A percentile compares a stretch with the other conserved stretches of the same genome.
These are phyloP conservation scores for Aegilops speltoides DNA, from an alignment of 176 grass and related monocot genomes.

Conservation along the genomic window DNA sequence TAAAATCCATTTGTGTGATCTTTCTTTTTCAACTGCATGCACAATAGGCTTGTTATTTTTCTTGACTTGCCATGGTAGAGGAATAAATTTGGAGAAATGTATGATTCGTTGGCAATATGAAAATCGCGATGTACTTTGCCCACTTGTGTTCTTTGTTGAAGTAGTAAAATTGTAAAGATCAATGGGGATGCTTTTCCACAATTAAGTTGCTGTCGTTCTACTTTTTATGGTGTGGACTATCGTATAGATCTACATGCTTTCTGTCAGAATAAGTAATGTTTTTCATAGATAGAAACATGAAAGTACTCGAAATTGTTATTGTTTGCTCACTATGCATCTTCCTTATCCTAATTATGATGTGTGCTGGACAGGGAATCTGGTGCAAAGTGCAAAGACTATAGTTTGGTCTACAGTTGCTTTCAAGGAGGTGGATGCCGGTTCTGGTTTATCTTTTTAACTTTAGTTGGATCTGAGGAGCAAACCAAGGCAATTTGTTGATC, in stretches of 20 bases:
- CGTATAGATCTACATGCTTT: background rate
- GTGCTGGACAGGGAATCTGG: constrained; percentile 39
- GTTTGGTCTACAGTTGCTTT: constrained; percentile 43
- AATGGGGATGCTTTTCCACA: constrained; percentile 6
- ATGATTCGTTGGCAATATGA: background rate
- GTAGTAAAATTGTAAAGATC: background rate
- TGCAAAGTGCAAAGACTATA: constrained; percentile 42
- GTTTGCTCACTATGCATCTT: background rate
- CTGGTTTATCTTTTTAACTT: constrained; percentile 32
- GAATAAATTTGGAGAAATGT: background rate
- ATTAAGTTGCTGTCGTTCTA: background rate
- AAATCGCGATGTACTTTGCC: background rate
- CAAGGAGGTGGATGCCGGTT: constrained; percentile 35
- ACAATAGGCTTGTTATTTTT: background rate
- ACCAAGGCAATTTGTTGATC: constrained; percentile 33
- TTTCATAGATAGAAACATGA: background rate
- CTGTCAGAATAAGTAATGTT: background rate
- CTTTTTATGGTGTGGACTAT: background rate
- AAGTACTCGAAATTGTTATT: background rate
- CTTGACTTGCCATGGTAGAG: background rate
- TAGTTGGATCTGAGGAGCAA: constrained; percentile 38
- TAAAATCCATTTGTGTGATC: background rate
- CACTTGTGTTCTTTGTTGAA: background rate
- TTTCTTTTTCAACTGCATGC: background rate
- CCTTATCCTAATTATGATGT: constrained; percentile 6